phyloP scores from a whole-genome alignment of 495 filamentous ascomycete genomes.

The Trichoderma orchidacearum region DNA sequence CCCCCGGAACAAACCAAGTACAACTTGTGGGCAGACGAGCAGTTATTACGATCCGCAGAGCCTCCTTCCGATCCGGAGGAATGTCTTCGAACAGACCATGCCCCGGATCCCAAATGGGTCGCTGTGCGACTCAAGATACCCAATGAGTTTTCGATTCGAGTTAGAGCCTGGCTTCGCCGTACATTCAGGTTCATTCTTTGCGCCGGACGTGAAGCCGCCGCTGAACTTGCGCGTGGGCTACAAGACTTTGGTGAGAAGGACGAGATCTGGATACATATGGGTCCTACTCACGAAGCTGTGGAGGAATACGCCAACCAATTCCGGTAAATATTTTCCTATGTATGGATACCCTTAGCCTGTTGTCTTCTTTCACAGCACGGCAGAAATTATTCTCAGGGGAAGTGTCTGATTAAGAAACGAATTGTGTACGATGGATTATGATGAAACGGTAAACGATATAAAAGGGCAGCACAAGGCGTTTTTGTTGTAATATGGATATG shows the following conservation, averaged over 20 bases:
- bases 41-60: conserved; percentile 19
- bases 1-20: conserved; percentile 18
- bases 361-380: no score
- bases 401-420: neutral
- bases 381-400: no score
- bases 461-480: no score
- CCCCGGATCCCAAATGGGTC: conserved; percentile 30
- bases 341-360: no score
- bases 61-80: conserved; percentile 9
- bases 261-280: conserved; percentile 37
- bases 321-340: no score
- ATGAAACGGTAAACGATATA: no score
- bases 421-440: no score
- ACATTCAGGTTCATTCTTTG: conserved; percentile 3
- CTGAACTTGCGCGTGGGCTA: conserved; percentile 13
- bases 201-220: conserved; percentile 9
- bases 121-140: conserved; percentile 31
- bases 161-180: conserved; percentile 17
- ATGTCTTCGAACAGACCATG: conserved; percentile 24
- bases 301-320: conserved; percentile 8
- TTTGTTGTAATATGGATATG: no score
- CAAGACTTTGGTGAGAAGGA: conserved; percentile 21
- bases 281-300: conserved; percentile 18
- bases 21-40: conserved; percentile 26
- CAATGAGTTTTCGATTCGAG: conserved; percentile 27